Evolutionary conservation across 1,284 basidiomycete genomes (phyloP), one percentile per base, ranked within the genome.

Genomic region (Ganoderma sinense): DNA sequence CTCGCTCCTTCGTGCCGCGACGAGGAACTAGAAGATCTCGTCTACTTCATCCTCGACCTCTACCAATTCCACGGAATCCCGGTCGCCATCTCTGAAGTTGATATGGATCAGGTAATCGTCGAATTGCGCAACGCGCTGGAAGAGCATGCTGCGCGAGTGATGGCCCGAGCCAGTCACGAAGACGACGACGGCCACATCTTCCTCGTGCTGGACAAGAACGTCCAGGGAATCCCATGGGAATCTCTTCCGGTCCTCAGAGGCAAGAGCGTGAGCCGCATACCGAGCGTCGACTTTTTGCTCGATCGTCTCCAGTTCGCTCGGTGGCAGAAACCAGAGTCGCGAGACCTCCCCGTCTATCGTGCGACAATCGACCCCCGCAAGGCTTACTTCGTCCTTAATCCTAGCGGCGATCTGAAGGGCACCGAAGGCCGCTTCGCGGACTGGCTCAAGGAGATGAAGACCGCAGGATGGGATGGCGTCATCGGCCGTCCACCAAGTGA

Each of bases 201-300:
- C 83, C 85, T 99, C 67, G 88, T 97, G 16, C 86, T 99, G 41
- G 98, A 99, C 82, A 96, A 96, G 83, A 92, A 95, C 71, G 84
- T 97, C 16, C 94, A 97, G 76, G 88, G 90, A 0, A 87, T 99
- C 69, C 97, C 98, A 0, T 99, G 97, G 98, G 98, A 99, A 82
- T 97, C 94, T 36, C 90, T 99, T 31, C 97, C 97, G 0, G 88
- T 92, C 59, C 84, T 99, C 11, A 87, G 95, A 63, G 94, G 93
- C 8, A 87, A 91, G 68, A 95, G 96, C 58, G 89, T 99, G 75
- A 97, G 94, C 78, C 92, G 98, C 10, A 91, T 99, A 71, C 97
- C 98, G 0, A 95, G 93, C 58, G 80, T 97, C 63, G 90, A 94
- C 59, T 98, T 99, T 84, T 82, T 99, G 23, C 82, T 93, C 45